phyloP scores from a whole-genome alignment of 257 asterid species.

The Lycium ferocissimum region DNA sequence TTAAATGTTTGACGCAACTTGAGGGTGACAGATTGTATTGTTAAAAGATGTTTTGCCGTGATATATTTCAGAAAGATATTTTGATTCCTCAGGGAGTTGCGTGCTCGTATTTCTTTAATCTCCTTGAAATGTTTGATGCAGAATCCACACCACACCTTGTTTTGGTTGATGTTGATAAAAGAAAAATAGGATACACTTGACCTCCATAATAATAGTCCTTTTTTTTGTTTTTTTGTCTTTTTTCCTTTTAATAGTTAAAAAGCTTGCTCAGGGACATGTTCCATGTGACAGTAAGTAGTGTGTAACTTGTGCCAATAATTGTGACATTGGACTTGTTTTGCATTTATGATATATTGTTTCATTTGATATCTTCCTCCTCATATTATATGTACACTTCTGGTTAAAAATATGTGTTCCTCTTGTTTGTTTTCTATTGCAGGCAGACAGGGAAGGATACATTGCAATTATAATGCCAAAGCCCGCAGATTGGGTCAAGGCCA shows the following conservation, averaged over 20 bases:
- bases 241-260: not conserved
- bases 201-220: not conserved
- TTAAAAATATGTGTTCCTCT: constrained; percentile 28
- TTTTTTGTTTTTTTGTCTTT: not conserved
- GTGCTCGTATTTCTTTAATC: not conserved
- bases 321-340: not conserved
- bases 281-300: not conserved
- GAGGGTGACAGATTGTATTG: not conserved
- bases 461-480: constrained; percentile 95
- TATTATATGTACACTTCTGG: not conserved
- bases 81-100: not conserved
- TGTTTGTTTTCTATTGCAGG: constrained; percentile 47
- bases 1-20: not conserved
- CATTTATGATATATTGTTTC: not conserved
- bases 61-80: not conserved
- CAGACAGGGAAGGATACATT: constrained; percentile 89
- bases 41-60: not conserved
- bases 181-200: not conserved
- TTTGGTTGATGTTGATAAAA: constrained; percentile 25
- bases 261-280: constrained; percentile 1
- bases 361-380: not conserved
- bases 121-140: not conserved
- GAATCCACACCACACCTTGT: not conserved
- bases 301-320: constrained; percentile 15
- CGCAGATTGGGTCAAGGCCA: constrained; percentile 78